Percentiles rank a stretch among this genome's conserved stretches.
phyloP scores from a whole-genome alignment of 495 filamentous ascomycete species.

The Penicillium daleae region DNA sequence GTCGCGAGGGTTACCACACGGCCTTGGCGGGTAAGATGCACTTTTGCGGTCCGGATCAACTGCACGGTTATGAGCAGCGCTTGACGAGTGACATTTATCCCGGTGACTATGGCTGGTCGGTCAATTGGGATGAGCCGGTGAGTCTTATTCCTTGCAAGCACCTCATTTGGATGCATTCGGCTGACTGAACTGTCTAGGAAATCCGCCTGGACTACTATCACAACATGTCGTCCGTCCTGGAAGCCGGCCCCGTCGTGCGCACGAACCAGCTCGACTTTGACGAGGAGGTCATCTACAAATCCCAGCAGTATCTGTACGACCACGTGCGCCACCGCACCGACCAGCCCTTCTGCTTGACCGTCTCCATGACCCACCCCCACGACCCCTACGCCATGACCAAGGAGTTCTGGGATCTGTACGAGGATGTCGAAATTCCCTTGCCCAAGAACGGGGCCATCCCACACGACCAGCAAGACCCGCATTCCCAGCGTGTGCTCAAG shows the following conservation, averaged over 20 bases:
- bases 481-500: slow-evolving; percentile 78
- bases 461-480: slow-evolving; percentile 77
- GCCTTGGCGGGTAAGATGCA: slow-evolving; percentile 93
- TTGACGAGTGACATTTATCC: slow-evolving; percentile 93
- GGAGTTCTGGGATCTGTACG: slow-evolving; percentile 88
- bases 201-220: slow-evolving; percentile 88
- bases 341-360: slow-evolving; percentile 84
- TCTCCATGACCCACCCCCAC: slow-evolving; percentile 89
- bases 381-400: slow-evolving; percentile 89
- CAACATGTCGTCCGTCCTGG: slow-evolving; percentile 85
- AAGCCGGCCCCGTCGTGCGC: slow-evolving; percentile 79
- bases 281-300: slow-evolving; percentile 87
- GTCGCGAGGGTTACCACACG: slow-evolving; percentile 85
- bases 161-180: neutral
- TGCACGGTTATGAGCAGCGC: slow-evolving; percentile 86
- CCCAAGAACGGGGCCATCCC: slow-evolving; percentile 71
- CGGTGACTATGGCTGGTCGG: slow-evolving; percentile 85
- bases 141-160: slow-evolving; percentile 15
- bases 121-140: slow-evolving; percentile 84
- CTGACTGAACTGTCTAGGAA: slow-evolving; percentile 45
- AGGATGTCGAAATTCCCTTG: slow-evolving; percentile 80
- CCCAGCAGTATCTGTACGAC: slow-evolving; percentile 81
- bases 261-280: slow-evolving; percentile 96
- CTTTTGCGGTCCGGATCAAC: slow-evolving; percentile 84
- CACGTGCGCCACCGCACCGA: slow-evolving; percentile 69